These are phyloP conservation scores for Nannochloris sp. DNA, from an alignment of 139 green algal species.

Conservation along the genomic window DNA sequence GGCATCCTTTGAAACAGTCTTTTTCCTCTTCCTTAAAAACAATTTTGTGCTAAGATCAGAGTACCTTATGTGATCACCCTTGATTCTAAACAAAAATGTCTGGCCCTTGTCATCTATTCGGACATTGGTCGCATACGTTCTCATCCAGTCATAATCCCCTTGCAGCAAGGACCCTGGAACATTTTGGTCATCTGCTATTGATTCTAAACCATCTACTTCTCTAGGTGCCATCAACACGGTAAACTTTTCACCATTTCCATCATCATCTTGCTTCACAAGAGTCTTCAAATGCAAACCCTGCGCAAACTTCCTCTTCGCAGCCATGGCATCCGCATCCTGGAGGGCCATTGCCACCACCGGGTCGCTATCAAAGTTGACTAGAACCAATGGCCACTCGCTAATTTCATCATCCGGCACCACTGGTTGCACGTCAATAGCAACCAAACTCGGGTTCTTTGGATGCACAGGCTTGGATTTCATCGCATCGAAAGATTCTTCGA, in stretches of 20 bases:
- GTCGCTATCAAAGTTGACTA: conserved; percentile 37
- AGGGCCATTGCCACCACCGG: conserved; percentile 27
- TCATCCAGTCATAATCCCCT: conserved; percentile 43
- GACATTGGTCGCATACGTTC: conserved; percentile 34
- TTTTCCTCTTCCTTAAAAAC: conserved; percentile 26
- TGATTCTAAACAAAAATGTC: conserved; percentile 33
- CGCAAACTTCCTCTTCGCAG: not conserved
- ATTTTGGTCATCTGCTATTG: not conserved
- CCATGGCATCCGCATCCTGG: conserved; percentile 1
- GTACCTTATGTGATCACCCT: conserved; percentile 19
- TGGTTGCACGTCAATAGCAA: conserved; percentile 44
- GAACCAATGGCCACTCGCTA: conserved; percentile 26
- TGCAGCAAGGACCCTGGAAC: conserved; percentile 9
- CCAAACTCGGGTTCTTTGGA: conserved; percentile 38
- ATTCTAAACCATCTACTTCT: conserved; percentile 1
- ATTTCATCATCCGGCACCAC: conserved; percentile 31
- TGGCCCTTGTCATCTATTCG: conserved; percentile 15
- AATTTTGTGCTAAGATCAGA: conserved; percentile 27
- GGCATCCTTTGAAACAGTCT: not conserved
- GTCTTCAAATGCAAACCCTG: conserved; percentile 31
- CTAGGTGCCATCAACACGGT: conserved; percentile 33
- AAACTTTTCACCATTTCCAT: conserved; percentile 17
- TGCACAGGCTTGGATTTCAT: conserved; percentile 42
- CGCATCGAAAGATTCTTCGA: conserved; percentile 51
- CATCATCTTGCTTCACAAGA: conserved; percentile 9